Evolutionary conservation across 2,329 filamentous ascomycete species (phyloP), one percentile per base, ranked within the genome.

Genomic region (Alternaria triticina): DNA sequence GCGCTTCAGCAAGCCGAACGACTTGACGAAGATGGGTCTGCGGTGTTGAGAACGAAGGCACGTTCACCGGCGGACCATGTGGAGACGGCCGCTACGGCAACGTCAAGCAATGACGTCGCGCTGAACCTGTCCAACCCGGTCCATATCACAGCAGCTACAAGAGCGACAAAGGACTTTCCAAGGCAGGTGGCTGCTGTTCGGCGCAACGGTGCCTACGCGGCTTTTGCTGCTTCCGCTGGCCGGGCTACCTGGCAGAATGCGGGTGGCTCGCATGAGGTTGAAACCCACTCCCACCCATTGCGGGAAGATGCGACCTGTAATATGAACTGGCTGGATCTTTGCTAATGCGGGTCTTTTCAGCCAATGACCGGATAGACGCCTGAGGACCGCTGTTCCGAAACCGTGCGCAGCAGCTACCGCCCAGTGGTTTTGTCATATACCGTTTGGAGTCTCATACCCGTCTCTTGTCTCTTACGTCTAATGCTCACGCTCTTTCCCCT

Each of bases 351-450:
- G 54, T 56, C 61, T 50, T 27, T 61, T 64, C 61, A 74, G 69
- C 70, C 67, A 73, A 70, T 72, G 65, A 69, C 70, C 72, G 74
- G 70, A 73, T 69, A 75, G 77, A 71, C 71, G 75, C 77, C 76
- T 78, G 73, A 80, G 77, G 73, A 76, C 70, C 73, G 70, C 72
- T 74, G 74, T 74, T 70, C 66, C 78, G 76, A 79, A 79, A 80
- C 78, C 72, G 67, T 72, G 73, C 71, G 65, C 75, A 72, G 75
- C 76, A 73, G 66, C 61, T 69, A 68, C 57, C 66, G 70, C 68
- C 65, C 66, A 71, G 59, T 70, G 68, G 70, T 74, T 73, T 77
- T 69, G 72, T 77, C 77, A 77, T 78, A 79, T 78, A 79, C 75
- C 64, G 69, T 77, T 78, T 79, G 70, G 71, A 69, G 74, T 80